Evolutionary conservation across 805 yeast genomes (phyloP), one percentile per base, ranked within the genome.

Genomic region (Lipomyces sp.): DNA sequence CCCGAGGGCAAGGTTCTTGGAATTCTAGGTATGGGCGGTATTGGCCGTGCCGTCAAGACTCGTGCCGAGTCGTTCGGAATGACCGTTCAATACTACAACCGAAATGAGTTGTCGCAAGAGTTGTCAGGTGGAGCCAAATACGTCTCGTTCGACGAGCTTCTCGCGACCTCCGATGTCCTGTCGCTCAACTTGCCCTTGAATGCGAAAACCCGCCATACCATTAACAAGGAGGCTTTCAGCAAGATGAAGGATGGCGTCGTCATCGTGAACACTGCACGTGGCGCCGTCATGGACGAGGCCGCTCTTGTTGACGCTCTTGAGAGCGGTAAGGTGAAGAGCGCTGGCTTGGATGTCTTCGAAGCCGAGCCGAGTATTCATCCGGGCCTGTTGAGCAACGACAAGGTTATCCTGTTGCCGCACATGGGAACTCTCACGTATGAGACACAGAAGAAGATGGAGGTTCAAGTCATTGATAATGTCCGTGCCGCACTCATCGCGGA

Each of bases 1-100:
- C 95, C 95, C 16, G 80, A 74, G 55, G 87, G 86, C 7, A 83
- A 83, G 63, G 74, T 74, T 18, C 82, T 88, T 21, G 96, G 96
- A 43, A 81, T 88, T 47, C 72, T 84, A 45, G 96, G 96, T 14
- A 76, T 88, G 79, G 96, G 96, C 31, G 95, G 95, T 32, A 87
- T 88, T 68, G 96, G 96, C 41, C 79, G 89, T 51, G 85, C 86
- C 28, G 81, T 88, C 45, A 75, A 87, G 47, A 79, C 81, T 58
- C 77, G 91, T 60, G 74, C 86, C 55, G 68, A 70, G 58, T 90
- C 91, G 7, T 87, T 88, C 68, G 95, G 93, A 2, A 86, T 87
- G 68, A 81, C 79, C 61, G 78, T 84, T 57, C 67, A 83, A 34
- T 88, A 88, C 69, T 77, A 87, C 68, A 88, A 86, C 71, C 78